Base-by-base conservation (phyloP, 306 rosid species). In the Prunus campanulata region DNA sequence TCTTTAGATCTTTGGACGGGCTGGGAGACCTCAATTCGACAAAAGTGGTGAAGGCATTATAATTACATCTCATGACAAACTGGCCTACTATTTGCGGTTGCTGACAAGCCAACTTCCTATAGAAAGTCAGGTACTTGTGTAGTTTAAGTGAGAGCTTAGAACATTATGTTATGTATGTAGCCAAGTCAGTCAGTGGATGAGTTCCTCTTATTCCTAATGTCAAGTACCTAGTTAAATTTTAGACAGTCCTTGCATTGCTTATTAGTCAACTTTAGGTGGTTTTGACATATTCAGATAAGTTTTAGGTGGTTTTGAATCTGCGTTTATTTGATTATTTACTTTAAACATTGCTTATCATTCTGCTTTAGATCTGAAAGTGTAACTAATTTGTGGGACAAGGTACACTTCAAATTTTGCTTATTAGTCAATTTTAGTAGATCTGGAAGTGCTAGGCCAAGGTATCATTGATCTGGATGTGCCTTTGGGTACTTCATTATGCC, bases 1-100 rank as follows among this genome's bases (percentile, higher is more conserved):
- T 29, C 48, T 60, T 46, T 72, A 94, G 98, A 94, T 94, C 70
- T 94, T 94, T 85, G 98, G 98, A 74, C 91, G 97, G 68, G 98
- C 98, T 47, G 98, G 98, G 75, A 89, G 98, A 80, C 98, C 98
- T 61, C 98, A 94, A 84, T 94, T 92, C 82, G 98, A 94, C 85
- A 86, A 85, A 88, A 94, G 98, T 82, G 98, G 98, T 75, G 98
- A 94, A 83, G 98, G 98, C 64, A 92, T 94, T 85, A 94, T 94
- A 73, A 94, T 94, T 78, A 94, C 98, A 30, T 91, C 95, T 62
- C 98, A 94, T 52, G 97, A 94, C 72, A 94, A 92, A 79, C 88
- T 92, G 74, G 91, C 98, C 59, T 87, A 94, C 81, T 94, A 94
- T 86, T 78, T 94, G 72, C 91, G 98, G 56, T 79, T 94, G 81